phyloP scores from a whole-genome alignment of 805 yeast genomes.

The Sugiyamaella americana region DNA sequence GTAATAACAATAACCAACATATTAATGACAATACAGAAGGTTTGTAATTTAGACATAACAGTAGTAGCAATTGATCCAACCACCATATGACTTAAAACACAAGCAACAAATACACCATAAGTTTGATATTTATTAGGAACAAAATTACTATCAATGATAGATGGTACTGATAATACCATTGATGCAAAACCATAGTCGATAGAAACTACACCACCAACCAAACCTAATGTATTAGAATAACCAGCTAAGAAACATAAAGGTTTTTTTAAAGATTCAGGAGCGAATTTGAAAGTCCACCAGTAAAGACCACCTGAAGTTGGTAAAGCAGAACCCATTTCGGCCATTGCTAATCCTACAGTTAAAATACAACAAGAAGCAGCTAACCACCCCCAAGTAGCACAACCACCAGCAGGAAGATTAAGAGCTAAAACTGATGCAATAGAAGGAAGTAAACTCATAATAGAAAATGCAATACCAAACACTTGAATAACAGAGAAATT shows the following conservation, averaged over 20 bases:
- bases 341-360: slow-evolving; percentile 54
- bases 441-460: slow-evolving; percentile 60
- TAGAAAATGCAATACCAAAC: slow-evolving; percentile 65
- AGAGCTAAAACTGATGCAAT: slow-evolving; percentile 50
- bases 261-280: slow-evolving; percentile 48
- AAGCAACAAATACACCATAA: slow-evolving; percentile 63
- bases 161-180: slow-evolving; percentile 38
- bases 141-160: slow-evolving; percentile 49
- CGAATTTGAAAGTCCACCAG: slow-evolving; percentile 61
- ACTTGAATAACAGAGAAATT: slow-evolving; percentile 56
- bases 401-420: slow-evolving; percentile 61
- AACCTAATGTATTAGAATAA: slow-evolving; percentile 59
- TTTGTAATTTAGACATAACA: slow-evolving; percentile 52
- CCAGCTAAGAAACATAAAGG: slow-evolving; percentile 61
- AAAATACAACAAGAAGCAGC: slow-evolving; percentile 50
- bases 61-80: slow-evolving; percentile 53
- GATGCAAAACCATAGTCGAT: slow-evolving; percentile 70
- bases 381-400: slow-evolving; percentile 72
- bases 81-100: slow-evolving; percentile 46
- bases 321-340: slow-evolving; percentile 60
- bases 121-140: slow-evolving; percentile 46
- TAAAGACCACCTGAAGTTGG: slow-evolving; percentile 76
- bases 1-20: slow-evolving; percentile 47
- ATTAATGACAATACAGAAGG: slow-evolving; percentile 52
- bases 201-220: slow-evolving; percentile 60